phyloP scores from a whole-genome alignment of 768 basidiomycete species.

The Leccinum disarticulatum region DNA sequence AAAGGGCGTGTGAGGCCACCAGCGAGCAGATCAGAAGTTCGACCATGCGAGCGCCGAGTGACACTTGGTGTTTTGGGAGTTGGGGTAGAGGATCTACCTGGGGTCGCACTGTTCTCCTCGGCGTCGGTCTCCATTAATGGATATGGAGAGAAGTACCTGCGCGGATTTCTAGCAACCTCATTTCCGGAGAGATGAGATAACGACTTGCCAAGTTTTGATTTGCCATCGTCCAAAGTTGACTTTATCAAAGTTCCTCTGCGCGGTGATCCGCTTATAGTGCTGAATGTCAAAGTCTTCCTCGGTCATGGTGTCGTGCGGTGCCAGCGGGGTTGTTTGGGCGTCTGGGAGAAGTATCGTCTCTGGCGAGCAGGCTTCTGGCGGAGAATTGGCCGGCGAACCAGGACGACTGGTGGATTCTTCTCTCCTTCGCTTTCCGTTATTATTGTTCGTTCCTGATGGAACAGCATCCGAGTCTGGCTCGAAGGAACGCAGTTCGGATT shows the following conservation, averaged over 20 bases:
- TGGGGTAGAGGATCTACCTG: constrained; percentile 25
- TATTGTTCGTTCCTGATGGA: constrained; percentile 27
- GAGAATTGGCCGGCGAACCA: constrained; percentile 20
- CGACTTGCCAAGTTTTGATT: constrained; percentile 79
- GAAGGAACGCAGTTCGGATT: constrained; percentile 35
- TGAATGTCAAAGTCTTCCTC: constrained; percentile 72
- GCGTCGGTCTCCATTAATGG: constrained; percentile 70
- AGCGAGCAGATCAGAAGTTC: constrained; percentile 71
- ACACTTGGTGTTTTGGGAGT: constrained; percentile 50
- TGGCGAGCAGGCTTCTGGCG: constrained; percentile 24
- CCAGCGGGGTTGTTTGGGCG: constrained; percentile 11
- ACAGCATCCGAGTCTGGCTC: constrained; percentile 26
- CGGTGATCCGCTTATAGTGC: constrained; percentile 64
- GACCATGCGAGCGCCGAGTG: constrained; percentile 60
- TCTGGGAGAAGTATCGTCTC: constrained; percentile 11
- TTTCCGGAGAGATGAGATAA: background rate
- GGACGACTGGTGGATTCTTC: constrained; percentile 14
- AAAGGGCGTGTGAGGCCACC: constrained; percentile 56
- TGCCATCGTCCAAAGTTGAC: constrained; percentile 85
- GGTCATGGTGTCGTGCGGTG: constrained; percentile 43
- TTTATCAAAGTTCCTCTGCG: constrained; percentile 81
- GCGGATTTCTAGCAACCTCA: background rate
- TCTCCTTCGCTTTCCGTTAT: constrained; percentile 38
- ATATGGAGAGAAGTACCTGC: constrained; percentile 93
- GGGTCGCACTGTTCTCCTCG: constrained; percentile 42